Evolutionary conservation across 2,329 filamentous ascomycete species (phyloP), one percentile per base, ranked within the genome.

Genomic region (Periconia sp.): DNA sequence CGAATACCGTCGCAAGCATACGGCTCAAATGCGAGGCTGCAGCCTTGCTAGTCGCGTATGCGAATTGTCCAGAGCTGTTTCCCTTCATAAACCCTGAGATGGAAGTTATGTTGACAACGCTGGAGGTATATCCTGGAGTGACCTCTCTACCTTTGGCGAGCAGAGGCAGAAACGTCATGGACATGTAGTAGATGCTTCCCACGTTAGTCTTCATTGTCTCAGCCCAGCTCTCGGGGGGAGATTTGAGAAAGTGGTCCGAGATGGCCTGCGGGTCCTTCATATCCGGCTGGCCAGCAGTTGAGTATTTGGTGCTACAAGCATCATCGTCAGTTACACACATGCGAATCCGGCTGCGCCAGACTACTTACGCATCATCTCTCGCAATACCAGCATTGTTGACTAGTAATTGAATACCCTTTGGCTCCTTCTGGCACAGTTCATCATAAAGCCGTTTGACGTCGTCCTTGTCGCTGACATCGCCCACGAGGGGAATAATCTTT

Each of bases 371-470:
- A 42, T 81, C 75, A 57, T 84, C 82, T 31, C 75, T 72, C 14
- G 81, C 80, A 50, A 83, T 76, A 1, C 81, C 80, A 9, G 80
- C 80, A 50, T 82, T 82, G 64, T 82, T 82, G 18, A 83, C 78
- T 7, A 83, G 73, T 44, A 85, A 63, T 52, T 84, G 80, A 30
- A 85, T 79, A 3, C 81, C 81, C 8, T 78, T 76, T 1, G 77
- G 70, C 60, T 84, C 82, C 54, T 79, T 78, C 53, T 71, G 54
- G 46, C 65, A 63, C 11, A 79, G 59, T 50, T 77, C 73, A 37
- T 75, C 68, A 41, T 73, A 75, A 13, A 78, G 65, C 18, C 72
- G 66, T 47, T 76, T 64, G n/a, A 73, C 64, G 9, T 81, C 80
- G 10, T 79, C 73, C 58, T 84, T 84, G 17, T 76, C 75, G 56